Evolutionary conservation across 2,329 filamentous ascomycete species (phyloP).

Genomic region (Diaporthe capsici): DNA sequence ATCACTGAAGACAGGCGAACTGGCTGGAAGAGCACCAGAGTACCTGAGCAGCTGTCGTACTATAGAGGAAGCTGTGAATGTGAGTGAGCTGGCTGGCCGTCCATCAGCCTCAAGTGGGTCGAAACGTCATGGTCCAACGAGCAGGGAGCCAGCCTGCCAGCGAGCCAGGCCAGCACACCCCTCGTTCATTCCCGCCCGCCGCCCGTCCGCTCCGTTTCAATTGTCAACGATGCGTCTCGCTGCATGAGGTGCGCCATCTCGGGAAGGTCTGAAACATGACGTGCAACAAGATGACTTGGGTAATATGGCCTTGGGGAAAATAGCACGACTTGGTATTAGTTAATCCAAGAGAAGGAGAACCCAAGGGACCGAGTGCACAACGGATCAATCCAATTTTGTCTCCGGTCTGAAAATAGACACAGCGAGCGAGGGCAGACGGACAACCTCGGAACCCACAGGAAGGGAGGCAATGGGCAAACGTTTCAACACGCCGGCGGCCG

Average conservation of each 20-base stretch:
- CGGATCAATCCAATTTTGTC: neutral
- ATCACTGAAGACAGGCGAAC: neutral
- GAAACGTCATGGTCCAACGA: slow-evolving; percentile 19
- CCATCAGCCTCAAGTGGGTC: slow-evolving; percentile 28
- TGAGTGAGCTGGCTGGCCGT: neutral
- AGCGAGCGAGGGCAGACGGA: neutral
- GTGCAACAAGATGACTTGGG: slow-evolving; percentile 22
- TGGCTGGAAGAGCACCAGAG: neutral
- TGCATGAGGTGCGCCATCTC: slow-evolving; percentile 12
- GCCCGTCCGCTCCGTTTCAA: slow-evolving; percentile 19
- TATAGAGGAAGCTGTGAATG: neutral
- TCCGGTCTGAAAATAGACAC: slow-evolving; percentile 4
- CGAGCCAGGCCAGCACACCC: neutral
- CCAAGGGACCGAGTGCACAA: neutral
- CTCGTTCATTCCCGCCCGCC: slow-evolving; percentile 19
- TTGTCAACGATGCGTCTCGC: slow-evolving; percentile 23
- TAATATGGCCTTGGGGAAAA: neutral
- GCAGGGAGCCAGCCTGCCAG: slow-evolving; percentile 3
- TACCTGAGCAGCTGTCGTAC: neutral
- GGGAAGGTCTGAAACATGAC: slow-evolving; percentile 29
- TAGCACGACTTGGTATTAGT: neutral
- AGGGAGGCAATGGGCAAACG: neutral
- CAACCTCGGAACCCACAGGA: neutral
- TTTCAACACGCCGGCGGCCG: slow-evolving; percentile 18
- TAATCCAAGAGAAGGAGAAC: neutral